Conservation (phyloP, 2,329 filamentous ascomycete species). For the Graphiopsis chlorocephala region DNA sequence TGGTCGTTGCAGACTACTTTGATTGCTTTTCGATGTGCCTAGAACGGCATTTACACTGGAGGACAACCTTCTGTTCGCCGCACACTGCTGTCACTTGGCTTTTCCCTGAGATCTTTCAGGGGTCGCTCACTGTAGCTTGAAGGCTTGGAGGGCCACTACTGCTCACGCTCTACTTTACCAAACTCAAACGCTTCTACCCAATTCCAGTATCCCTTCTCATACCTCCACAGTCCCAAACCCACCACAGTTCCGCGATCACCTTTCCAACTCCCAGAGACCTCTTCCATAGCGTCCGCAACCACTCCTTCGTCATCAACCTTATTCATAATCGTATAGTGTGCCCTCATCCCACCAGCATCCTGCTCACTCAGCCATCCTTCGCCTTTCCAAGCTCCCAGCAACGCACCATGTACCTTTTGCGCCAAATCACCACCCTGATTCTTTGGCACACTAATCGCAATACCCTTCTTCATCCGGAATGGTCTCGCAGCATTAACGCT, state of each 20-base stretch:
- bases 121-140: background rate
- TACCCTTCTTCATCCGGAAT: conserved; percentile 42
- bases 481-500: conserved; percentile 38
- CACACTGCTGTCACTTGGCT: background rate
- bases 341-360: conserved; percentile 39
- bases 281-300: conserved; percentile 37
- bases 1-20: background rate
- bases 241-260: conserved; percentile 35
- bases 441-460: conserved; percentile 39
- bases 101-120: background rate
- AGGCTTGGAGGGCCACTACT: background rate
- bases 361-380: conserved; percentile 42
- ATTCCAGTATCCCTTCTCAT: conserved; percentile 42
- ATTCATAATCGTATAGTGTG: conserved; percentile 49
- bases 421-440: conserved; percentile 29
- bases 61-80: background rate
- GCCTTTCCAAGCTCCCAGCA: conserved; percentile 38
- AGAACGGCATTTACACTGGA: background rate
- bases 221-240: conserved; percentile 43
- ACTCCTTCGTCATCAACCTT: conserved; percentile 43
- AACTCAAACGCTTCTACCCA: conserved; percentile 39
- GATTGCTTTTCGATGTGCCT: background rate
- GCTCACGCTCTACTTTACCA: background rate
- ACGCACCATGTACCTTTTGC: conserved; percentile 35
- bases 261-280: conserved; percentile 35